Evolutionary conservation across 2,329 filamentous ascomycete species (phyloP), one percentile per base, ranked within the genome.

Genomic region (Keithomyces neogunnii): DNA sequence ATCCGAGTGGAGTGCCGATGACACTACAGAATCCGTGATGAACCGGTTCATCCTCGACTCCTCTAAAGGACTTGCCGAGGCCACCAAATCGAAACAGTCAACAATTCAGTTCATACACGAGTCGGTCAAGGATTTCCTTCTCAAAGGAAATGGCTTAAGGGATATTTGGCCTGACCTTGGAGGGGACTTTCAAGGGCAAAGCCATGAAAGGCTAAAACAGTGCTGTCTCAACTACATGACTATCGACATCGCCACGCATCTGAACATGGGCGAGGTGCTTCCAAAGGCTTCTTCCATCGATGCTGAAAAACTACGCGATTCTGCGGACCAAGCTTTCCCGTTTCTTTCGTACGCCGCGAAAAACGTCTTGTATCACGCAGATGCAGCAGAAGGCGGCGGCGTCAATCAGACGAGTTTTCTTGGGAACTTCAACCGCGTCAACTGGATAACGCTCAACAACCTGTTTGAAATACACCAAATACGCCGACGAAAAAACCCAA

Each of bases 81-180:
- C 65, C 1, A 70, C 65, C 0, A 64, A 59, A 32, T 55, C 58
- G 0, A 53, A 60, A 8, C 26, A 26, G 0, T 53, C 47, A 2
- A 66, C 56, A 0, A 66, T 75, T 1, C 74, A 76, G 51, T 76
- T 47, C 54, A 77, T 78, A 8, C 76, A 80, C 40, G 73, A 78
- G 54, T 75, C 75, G 0, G 73, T 78, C 0, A 59, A 68, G 3
- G 74, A 77, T 5, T 78, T 74, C 30, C 59, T 78, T 0, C 43
- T 73, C 1, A 66, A 65, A 8, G 64, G 67, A 1, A 47, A 57
- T 0, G 68, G 72, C 0, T 51, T 70, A 0, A 33, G 26, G 0
- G 26, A 47, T 1, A 11, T 63, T 1, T 51, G 55, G 53, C 47
- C 49, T 0, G 45, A 51, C 0, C 19, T 35, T 0, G 29, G 28